Conservation (phyloP, 768 basidiomycete species). For the Lentinula raphanica region DNA sequence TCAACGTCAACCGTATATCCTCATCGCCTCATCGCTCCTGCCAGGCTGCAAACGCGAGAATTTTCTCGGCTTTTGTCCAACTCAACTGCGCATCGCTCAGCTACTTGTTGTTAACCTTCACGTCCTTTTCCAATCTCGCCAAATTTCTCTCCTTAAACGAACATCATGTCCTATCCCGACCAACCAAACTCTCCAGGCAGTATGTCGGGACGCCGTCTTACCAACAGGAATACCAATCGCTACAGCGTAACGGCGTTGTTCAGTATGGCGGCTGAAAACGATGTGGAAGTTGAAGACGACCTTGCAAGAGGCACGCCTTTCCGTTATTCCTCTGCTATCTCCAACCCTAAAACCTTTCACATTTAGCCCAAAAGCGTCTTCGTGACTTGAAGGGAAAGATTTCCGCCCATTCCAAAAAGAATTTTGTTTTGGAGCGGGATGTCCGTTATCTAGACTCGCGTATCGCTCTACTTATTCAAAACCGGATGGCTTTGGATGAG, state of each 20-base stretch:
- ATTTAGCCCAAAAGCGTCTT: slow-evolving; percentile 88
- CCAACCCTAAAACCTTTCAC: slow-evolving; percentile 7
- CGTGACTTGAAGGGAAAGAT: slow-evolving; percentile 95
- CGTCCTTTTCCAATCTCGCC: slow-evolving; percentile 12
- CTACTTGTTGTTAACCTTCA: slow-evolving; percentile 12
- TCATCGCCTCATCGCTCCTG: slow-evolving; percentile 14
- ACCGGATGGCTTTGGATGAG: slow-evolving; percentile 95
- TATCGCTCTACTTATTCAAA: slow-evolving; percentile 96
- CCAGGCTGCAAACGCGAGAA: slow-evolving; percentile 39
- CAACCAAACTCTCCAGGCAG: slow-evolving; percentile 57
- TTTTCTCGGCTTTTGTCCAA: slow-evolving; percentile 23
- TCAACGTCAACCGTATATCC: slow-evolving; percentile 19
- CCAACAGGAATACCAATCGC: slow-evolving; percentile 92
- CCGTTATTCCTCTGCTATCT: neutral
- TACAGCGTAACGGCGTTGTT: slow-evolving; percentile 95
- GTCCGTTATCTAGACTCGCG: slow-evolving; percentile 97
- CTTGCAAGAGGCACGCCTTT: slow-evolving; percentile 69
- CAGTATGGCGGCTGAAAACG: slow-evolving; percentile 98
- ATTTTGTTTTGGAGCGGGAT: slow-evolving; percentile 97
- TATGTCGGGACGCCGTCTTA: slow-evolving; percentile 69
- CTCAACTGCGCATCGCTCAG: slow-evolving; percentile 14
- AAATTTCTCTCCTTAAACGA: slow-evolving; percentile 26
- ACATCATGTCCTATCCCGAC: slow-evolving; percentile 58
- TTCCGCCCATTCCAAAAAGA: slow-evolving; percentile 98
- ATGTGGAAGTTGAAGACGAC: slow-evolving; percentile 96